These are phyloP conservation scores for Aaosphaeria arxii DNA, from an alignment of 2,329 filamentous ascomycete species.

Conservation along the genomic window DNA sequence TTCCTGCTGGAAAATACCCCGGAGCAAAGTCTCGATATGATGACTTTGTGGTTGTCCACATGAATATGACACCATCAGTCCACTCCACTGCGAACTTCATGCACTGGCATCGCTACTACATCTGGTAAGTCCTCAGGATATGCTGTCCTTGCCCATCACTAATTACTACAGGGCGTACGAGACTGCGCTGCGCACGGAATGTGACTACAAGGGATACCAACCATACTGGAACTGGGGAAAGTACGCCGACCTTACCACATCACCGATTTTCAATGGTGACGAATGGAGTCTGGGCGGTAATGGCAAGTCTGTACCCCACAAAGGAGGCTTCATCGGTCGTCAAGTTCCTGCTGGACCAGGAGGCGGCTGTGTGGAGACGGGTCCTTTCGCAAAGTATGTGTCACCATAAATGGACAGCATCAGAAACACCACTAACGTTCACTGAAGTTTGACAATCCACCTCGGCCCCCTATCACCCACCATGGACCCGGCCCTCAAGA, in stretches of 20 bases:
- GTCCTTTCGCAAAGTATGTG: conserved; percentile 48
- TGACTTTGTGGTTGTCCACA: conserved; percentile 27
- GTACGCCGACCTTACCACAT: conserved; percentile 44
- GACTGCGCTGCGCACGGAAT: conserved; percentile 40
- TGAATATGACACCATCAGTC: conserved; percentile 29
- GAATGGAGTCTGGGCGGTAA: conserved; percentile 49
- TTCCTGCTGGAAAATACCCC: conserved; percentile 21
- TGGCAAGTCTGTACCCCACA: conserved; percentile 33
- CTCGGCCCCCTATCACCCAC: conserved; percentile 47
- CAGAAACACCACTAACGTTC: neutral
- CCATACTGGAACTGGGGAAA: conserved; percentile 56
- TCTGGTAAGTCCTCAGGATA: conserved; percentile 19
- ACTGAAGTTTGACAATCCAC: conserved; percentile 28
- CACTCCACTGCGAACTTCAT: conserved; percentile 31
- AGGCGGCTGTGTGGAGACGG: conserved; percentile 54
- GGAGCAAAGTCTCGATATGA: conserved; percentile 32
- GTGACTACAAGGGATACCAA: conserved; percentile 40
- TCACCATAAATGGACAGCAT: conserved; percentile 2
- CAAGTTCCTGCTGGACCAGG: conserved; percentile 49
- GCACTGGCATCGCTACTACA: conserved; percentile 43
- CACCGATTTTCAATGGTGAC: conserved; percentile 56
- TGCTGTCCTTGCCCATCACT: neutral
- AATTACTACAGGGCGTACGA: conserved; percentile 32
- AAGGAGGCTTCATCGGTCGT: conserved; percentile 13
- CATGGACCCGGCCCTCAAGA: conserved; percentile 26